Evolutionary conservation across 768 basidiomycete species (phyloP).

Genomic region (Leccinum subgranulosum): DNA sequence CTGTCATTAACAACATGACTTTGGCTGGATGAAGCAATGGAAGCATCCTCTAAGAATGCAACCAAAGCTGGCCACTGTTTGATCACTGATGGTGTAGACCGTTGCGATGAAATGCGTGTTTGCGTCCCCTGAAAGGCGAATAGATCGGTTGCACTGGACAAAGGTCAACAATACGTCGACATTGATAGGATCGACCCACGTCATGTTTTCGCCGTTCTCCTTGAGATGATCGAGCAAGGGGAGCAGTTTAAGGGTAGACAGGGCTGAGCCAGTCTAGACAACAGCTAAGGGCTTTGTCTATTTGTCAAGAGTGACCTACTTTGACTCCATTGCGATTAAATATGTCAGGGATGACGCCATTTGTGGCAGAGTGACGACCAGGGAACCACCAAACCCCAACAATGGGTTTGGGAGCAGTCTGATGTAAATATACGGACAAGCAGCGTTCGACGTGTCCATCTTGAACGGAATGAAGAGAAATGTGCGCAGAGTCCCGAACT

Average conservation of each 20-base stretch:
- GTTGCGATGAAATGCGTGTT: slow-evolving; percentile 42
- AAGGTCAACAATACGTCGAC: slow-evolving; percentile 14
- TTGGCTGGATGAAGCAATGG: slow-evolving; percentile 48
- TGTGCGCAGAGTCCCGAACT: slow-evolving; percentile 61
- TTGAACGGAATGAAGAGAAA: slow-evolving; percentile 76
- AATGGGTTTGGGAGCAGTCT: slow-evolving; percentile 28
- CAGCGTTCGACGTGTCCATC: slow-evolving; percentile 59
- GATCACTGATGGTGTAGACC: slow-evolving; percentile 56
- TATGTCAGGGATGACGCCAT: slow-evolving; percentile 64
- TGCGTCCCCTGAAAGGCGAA: slow-evolving; percentile 78
- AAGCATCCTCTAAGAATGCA: slow-evolving; percentile 52
- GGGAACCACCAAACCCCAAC: slow-evolving; percentile 74
- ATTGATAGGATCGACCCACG: slow-evolving; percentile 43
- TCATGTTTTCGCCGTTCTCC: slow-evolving; percentile 63
- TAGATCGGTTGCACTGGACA: slow-evolving; percentile 65
- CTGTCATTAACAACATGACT: slow-evolving; percentile 27
- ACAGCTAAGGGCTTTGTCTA: slow-evolving; percentile 3
- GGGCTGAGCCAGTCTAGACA: slow-evolving; percentile 71
- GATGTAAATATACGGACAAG: slow-evolving; percentile 35
- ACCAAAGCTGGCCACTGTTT: slow-evolving; percentile 67
- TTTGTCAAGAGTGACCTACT: slow-evolving; percentile 38
- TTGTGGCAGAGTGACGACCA: slow-evolving; percentile 40
- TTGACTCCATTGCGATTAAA: slow-evolving; percentile 65
- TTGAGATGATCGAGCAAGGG: slow-evolving; percentile 70
- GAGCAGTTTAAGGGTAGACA: slow-evolving; percentile 62